Conservation (phyloP, 176 grass and related monocot genomes). For the Cenchrus purpureus region DNA sequence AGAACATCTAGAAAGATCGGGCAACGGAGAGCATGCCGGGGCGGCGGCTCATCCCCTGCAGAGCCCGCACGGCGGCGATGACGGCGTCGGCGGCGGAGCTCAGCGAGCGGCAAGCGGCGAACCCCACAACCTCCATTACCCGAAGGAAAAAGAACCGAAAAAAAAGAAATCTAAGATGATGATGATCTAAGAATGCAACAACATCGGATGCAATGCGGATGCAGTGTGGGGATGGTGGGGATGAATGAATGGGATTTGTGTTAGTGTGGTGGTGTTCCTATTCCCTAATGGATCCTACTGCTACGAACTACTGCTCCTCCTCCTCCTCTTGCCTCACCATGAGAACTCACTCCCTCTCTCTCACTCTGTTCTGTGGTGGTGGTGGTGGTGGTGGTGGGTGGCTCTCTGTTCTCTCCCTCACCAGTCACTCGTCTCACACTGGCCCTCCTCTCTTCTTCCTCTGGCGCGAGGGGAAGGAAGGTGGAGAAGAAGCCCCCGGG, state of each 20-base stretch:
- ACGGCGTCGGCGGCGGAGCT: slow-evolving; percentile 22
- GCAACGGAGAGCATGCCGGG: slow-evolving; percentile 43
- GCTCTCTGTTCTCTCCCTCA: slow-evolving; percentile 8
- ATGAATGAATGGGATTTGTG: not conserved
- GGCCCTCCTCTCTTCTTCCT: slow-evolving; percentile 22
- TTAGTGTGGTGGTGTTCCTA: slow-evolving; percentile 12
- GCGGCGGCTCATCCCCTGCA: slow-evolving; percentile 59
- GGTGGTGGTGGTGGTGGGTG: not conserved
- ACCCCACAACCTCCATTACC: slow-evolving; percentile 54
- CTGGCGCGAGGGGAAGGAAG: slow-evolving; percentile 18
- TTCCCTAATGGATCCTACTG: slow-evolving; percentile 44
- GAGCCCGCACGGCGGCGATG: slow-evolving; percentile 44
- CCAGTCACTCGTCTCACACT: not conserved
- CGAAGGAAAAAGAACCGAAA: not conserved
- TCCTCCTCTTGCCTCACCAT: slow-evolving; percentile 54
- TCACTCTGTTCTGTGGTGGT: not conserved
- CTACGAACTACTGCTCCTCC: slow-evolving; percentile 3
- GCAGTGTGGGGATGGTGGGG: not conserved
- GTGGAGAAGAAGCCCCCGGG: slow-evolving; percentile 41
- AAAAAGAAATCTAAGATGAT: not conserved
- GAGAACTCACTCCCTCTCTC: not conserved
- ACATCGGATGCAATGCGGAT: not conserved
- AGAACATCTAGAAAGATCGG: slow-evolving; percentile 56
- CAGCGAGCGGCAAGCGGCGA: slow-evolving; percentile 31
- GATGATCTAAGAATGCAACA: slow-evolving; percentile 13